Conservation (phyloP, 768 basidiomycete genomes). For the Leccinellum albellum region DNA sequence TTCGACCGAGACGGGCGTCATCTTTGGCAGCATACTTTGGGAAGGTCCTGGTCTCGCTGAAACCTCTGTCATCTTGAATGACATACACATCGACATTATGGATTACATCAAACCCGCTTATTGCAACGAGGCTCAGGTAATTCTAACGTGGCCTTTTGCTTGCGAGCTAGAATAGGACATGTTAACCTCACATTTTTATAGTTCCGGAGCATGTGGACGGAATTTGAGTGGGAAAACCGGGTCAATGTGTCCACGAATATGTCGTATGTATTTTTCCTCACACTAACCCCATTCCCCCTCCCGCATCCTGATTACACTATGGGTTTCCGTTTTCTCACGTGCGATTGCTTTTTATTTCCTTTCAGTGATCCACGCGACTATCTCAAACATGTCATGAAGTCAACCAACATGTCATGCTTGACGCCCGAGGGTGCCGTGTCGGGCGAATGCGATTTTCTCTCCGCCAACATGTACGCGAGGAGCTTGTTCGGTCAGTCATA, state of each 20-base stretch:
- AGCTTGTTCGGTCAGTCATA: conserved; percentile 81
- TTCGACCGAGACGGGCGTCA: conserved; percentile 97
- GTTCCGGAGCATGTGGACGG: conserved; percentile 99
- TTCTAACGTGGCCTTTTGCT: not conserved
- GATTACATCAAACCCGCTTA: conserved; percentile 57
- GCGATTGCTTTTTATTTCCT: not conserved
- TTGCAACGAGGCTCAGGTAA: conserved; percentile 90
- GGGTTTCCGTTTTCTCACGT: not conserved
- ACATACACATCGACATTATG: conserved; percentile 96
- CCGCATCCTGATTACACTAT: not conserved
- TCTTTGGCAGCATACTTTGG: conserved; percentile 97
- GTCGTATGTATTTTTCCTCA: conserved; percentile 49
- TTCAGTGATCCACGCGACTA: conserved; percentile 80
- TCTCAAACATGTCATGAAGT: conserved; percentile 91
- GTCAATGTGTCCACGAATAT: conserved; percentile 88
- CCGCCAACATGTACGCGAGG: conserved; percentile 94
- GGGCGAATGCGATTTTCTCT: conserved; percentile 95
- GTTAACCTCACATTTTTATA: conserved; percentile 27
- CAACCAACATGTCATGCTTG: conserved; percentile 96
- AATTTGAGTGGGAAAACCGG: conserved; percentile 99
- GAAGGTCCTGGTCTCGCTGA: conserved; percentile 86
- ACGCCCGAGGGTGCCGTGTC: conserved; percentile 86
- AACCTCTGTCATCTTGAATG: conserved; percentile 90
- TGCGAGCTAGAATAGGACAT: not conserved
- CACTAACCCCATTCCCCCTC: not conserved